phyloP scores from a whole-genome alignment of 257 asterid species.

The Solanum pimpinellifolium region DNA sequence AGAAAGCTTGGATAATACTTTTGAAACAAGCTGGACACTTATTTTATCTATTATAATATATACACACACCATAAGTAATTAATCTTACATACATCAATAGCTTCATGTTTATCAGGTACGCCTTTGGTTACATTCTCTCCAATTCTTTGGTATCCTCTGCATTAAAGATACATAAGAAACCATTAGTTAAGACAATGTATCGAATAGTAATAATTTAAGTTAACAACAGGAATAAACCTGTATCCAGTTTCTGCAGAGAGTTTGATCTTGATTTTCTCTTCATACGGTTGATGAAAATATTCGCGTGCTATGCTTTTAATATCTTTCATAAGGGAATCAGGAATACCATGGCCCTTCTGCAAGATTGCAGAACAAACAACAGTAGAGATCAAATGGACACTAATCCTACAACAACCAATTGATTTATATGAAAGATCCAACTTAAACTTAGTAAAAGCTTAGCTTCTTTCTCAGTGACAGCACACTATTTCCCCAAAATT shows the following conservation, averaged over 20 bases:
- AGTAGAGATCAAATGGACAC: not conserved
- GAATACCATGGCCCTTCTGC: slow-evolving; percentile 90
- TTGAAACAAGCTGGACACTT: not conserved
- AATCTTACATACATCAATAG: slow-evolving; percentile 68
- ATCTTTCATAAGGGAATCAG: slow-evolving; percentile 46
- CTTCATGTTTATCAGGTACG: slow-evolving; percentile 84
- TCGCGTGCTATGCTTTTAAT: slow-evolving; percentile 45
- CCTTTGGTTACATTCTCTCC: slow-evolving; percentile 83
- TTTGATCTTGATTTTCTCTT: slow-evolving; percentile 68
- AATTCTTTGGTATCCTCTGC: slow-evolving; percentile 82
- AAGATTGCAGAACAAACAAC: not conserved
- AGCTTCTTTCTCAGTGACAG: not conserved
- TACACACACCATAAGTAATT: not conserved
- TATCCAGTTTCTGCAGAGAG: slow-evolving; percentile 68
- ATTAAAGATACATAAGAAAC: not conserved
- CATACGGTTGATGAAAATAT: slow-evolving; percentile 62
- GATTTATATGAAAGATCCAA: not conserved
- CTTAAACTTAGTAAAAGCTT: not conserved
- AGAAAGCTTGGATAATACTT: not conserved
- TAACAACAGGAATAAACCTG: slow-evolving; percentile 39
- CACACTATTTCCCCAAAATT: not conserved
- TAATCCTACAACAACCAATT: not conserved
- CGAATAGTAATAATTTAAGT: not conserved
- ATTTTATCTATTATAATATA: not conserved
- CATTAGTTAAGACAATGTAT: not conserved